phyloP scores from a whole-genome alignment of 1,284 basidiomycete species.

The Ceratobasidium sp. region DNA sequence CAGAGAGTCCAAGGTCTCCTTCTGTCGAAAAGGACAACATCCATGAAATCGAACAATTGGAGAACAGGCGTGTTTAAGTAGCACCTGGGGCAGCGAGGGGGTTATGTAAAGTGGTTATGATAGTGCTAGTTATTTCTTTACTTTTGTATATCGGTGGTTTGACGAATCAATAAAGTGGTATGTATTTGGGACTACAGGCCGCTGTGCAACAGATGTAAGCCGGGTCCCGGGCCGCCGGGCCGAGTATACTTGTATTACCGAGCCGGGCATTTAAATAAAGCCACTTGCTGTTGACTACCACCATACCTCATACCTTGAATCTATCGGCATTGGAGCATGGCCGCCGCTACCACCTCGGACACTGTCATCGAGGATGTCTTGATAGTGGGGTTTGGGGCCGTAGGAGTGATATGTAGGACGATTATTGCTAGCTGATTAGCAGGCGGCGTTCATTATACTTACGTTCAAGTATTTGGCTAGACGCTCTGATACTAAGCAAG shows the following conservation, averaged over 20 bases:
- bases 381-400: constrained; percentile 65
- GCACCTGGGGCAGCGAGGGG: not conserved
- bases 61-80: constrained; percentile 15
- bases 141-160: not conserved
- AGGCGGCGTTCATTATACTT: not conserved
- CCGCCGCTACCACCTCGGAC: not conserved
- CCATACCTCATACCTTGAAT: not conserved
- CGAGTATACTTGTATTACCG: not conserved
- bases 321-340: not conserved
- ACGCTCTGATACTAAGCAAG: constrained; percentile 74
- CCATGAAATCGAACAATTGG: constrained; percentile 39
- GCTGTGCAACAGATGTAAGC: not conserved
- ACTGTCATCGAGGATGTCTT: constrained; percentile 56
- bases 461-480: constrained; percentile 55
- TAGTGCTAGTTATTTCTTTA: not conserved
- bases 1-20: constrained; percentile 28
- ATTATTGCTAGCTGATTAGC: not conserved
- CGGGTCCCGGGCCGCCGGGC: not conserved
- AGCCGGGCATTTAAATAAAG: not conserved
- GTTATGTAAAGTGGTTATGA: not conserved
- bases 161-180: constrained; percentile 5
- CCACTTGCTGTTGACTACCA: not conserved
- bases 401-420: constrained; percentile 63
- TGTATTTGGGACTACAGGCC: not conserved
- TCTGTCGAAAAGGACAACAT: constrained; percentile 39